Conservation (phyloP, 2,329 filamentous ascomycete genomes). For the Aspergillus latus region DNA sequence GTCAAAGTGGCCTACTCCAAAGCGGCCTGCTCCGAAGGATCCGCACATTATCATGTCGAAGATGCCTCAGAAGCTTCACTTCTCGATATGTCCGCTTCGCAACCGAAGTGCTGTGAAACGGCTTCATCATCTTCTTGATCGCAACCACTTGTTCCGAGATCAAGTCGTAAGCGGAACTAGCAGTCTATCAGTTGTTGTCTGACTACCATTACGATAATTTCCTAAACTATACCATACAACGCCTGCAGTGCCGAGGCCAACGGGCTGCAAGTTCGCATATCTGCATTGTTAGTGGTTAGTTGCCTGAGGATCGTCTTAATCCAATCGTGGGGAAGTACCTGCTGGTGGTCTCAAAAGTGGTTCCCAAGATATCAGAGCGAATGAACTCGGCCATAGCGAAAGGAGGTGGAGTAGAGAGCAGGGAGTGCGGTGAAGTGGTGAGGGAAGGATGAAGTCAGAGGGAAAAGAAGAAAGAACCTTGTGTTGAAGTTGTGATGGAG, state of each 20-base stretch:
- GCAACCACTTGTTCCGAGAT: slow-evolving; percentile 95
- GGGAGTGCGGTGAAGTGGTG: background rate
- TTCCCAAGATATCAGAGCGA: slow-evolving; percentile 97
- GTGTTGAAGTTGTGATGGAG: background rate
- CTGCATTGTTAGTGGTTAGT: slow-evolving; percentile 49
- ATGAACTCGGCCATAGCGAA: slow-evolving; percentile 95
- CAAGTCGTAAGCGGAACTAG: slow-evolving; percentile 92
- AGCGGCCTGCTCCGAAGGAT: background rate
- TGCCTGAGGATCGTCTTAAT: background rate
- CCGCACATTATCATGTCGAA: slow-evolving; percentile 90
- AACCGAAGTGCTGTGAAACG: slow-evolving; percentile 94
- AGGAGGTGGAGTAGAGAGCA: background rate
- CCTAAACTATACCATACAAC: slow-evolving; percentile 76
- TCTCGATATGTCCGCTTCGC: slow-evolving; percentile 97
- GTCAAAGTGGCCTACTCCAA: background rate
- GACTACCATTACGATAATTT: background rate
- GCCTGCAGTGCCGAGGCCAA: slow-evolving; percentile 98
- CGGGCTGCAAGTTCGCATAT: slow-evolving; percentile 95
- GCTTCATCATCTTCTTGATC: slow-evolving; percentile 99
- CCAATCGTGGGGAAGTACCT: slow-evolving; percentile 50
- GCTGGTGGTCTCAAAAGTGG: slow-evolving; percentile 98
- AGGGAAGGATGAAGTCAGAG: background rate
- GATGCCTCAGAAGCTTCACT: slow-evolving; percentile 93
- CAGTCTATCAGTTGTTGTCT: slow-evolving; percentile 1
- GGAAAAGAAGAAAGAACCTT: background rate